phyloP scores from a whole-genome alignment of 305 asterid species.

The Plantago rigida region DNA sequence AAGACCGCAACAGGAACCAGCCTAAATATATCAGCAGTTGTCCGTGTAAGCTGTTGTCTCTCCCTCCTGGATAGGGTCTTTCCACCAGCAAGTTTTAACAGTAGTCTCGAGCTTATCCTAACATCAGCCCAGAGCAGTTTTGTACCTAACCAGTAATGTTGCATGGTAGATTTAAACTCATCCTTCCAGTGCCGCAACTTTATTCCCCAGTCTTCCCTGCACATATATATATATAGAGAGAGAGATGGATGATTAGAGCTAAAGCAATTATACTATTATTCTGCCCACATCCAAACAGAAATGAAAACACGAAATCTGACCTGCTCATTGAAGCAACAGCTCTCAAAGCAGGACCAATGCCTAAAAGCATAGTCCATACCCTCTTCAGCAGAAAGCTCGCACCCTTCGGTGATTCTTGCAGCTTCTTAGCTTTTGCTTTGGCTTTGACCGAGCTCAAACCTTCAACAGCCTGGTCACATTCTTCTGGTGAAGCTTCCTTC shows the following conservation, averaged over 20 bases:
- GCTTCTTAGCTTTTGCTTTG: conserved; percentile 77
- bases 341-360: conserved; percentile 92
- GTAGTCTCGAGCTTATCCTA: conserved; percentile 72
- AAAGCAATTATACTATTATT: background rate
- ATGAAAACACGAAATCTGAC: conserved; percentile 30
- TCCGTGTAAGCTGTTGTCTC: conserved; percentile 90
- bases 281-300: conserved; percentile 18
- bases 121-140: conserved; percentile 84
- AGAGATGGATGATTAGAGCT: conserved; percentile 23
- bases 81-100: conserved; percentile 77
- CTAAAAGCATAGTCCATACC: conserved; percentile 69
- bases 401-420: conserved; percentile 69
- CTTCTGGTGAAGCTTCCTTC: conserved; percentile 98
- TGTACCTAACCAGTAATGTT: conserved; percentile 91
- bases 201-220: conserved; percentile 87
- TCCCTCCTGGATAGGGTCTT: conserved; percentile 88
- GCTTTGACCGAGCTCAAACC: conserved; percentile 85
- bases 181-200: conserved; percentile 79
- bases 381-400: conserved; percentile 48
- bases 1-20: conserved; percentile 96
- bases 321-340: conserved; percentile 95
- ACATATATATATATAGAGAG: conserved; percentile 14
- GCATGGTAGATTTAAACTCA: conserved; percentile 74
- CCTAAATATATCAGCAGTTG: conserved; percentile 91
- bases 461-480: conserved; percentile 95